Evolutionary conservation across 768 basidiomycete genomes (phyloP).

Genomic region (Rubroboletus pulcherrimus): DNA sequence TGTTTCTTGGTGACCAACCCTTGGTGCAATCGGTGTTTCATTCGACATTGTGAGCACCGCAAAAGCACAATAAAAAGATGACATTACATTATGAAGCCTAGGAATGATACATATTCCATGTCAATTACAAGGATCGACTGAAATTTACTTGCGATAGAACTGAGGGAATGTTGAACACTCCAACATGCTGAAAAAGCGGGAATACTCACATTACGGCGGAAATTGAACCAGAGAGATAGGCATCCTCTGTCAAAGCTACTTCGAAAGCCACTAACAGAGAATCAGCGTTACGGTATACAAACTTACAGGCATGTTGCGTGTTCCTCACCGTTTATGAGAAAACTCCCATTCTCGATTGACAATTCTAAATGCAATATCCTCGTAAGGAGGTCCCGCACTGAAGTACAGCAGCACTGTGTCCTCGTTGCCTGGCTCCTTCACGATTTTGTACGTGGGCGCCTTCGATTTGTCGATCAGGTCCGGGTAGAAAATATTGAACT

Average conservation of each 20-base stretch:
- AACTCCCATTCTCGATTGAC: slow-evolving; percentile 99
- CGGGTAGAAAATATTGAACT: slow-evolving; percentile 98
- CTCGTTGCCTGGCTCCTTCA: slow-evolving; percentile 91
- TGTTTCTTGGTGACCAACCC: slow-evolving; percentile 6
- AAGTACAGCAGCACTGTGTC: slow-evolving; percentile 93
- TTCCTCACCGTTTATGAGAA: slow-evolving; percentile 83
- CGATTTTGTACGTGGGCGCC: slow-evolving; percentile 93
- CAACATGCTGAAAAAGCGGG: slow-evolving; percentile 6
- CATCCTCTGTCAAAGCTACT: slow-evolving; percentile 97
- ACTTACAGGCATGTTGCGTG: neutral
- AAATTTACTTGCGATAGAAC: slow-evolving; percentile 77
- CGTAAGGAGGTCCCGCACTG: slow-evolving; percentile 95
- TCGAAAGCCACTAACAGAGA: slow-evolving; percentile 73
- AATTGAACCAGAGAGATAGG: slow-evolving; percentile 94
- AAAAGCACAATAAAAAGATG: slow-evolving; percentile 6
- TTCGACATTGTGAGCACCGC: slow-evolving; percentile 15
- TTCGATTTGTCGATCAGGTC: slow-evolving; percentile 98
- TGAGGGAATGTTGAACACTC: slow-evolving; percentile 29
- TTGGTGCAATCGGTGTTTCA: slow-evolving; percentile 8
- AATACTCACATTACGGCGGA: slow-evolving; percentile 80
- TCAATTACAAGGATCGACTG: slow-evolving; percentile 16
- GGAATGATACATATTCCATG: slow-evolving; percentile 19
- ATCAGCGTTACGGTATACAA: slow-evolving; percentile 17
- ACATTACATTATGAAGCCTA: slow-evolving; percentile 30
- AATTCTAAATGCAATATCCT: slow-evolving; percentile 97